Conservation (phyloP, 345 rosid species). For the Eucalyptus regnans region DNA sequence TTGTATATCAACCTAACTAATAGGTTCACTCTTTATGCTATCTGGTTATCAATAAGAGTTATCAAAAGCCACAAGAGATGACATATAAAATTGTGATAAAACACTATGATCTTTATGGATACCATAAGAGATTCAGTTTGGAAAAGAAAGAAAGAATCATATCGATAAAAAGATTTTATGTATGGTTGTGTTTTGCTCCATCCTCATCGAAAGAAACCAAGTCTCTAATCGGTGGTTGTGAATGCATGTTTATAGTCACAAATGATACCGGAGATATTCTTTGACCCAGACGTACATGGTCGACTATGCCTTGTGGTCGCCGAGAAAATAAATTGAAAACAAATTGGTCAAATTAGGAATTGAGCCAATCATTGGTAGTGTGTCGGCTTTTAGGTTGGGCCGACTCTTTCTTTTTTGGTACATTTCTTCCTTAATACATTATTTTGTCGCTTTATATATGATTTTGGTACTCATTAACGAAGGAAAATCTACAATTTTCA, state of each 20-base stretch:
- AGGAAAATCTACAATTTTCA: neutral
- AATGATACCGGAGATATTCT: neutral
- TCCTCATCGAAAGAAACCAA: neutral
- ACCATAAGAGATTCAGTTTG: neutral
- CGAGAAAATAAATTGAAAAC: neutral
- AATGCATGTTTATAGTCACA: neutral
- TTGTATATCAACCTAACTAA: too few species aligned
- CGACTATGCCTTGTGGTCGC: neutral
- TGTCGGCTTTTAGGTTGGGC: neutral
- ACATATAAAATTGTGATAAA: too few species aligned
- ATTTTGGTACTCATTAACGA: neutral
- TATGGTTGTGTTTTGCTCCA: neutral
- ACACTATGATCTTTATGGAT: neutral
- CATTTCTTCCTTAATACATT: neutral
- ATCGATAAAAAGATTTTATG: neutral
- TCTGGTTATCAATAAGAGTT: neutral
- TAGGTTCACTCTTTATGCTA: neutral
- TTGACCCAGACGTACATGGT: neutral
- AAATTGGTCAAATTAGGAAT: too few species aligned
- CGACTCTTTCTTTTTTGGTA: neutral
- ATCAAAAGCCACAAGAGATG: accelerated
- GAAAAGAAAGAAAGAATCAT: neutral
- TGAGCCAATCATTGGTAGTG: neutral
- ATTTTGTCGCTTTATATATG: neutral
- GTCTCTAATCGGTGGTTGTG: neutral